These are phyloP conservation scores for Penicillium verrucosum DNA, from an alignment of 2,329 filamentous ascomycete species.

Conservation along the genomic window DNA sequence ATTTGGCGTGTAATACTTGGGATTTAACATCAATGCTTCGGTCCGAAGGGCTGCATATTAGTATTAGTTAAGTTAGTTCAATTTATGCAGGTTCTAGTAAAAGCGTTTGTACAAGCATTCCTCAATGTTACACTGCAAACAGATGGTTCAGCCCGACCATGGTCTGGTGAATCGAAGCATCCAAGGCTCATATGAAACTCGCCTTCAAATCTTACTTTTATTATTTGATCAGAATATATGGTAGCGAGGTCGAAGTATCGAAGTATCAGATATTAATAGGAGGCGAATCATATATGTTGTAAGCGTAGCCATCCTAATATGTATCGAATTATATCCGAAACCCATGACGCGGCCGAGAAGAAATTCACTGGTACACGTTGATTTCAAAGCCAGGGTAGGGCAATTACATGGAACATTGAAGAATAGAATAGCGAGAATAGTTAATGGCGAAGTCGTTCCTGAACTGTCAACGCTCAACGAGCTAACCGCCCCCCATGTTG, in stretches of 20 bases:
- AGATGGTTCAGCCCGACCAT: not conserved
- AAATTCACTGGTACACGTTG: conserved; percentile 1
- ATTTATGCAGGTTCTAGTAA: not conserved
- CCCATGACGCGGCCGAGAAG: conserved; percentile 18
- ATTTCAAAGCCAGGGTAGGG: not conserved
- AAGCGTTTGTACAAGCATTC: not conserved
- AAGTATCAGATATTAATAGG: not conserved
- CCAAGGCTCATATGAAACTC: not conserved
- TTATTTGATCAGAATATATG: not conserved
- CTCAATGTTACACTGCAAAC: not conserved
- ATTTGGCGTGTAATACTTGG: not conserved
- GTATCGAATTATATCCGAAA: conserved; percentile 14
- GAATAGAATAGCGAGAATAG: not conserved
- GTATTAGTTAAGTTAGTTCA: no score
- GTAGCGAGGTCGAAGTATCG: not conserved
- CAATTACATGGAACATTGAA: not conserved
- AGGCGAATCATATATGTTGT: not conserved
- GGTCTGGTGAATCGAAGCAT: not conserved
- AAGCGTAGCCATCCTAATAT: not conserved
- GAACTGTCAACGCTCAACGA: not conserved
- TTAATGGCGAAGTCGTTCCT: not conserved
- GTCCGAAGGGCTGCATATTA: not conserved
- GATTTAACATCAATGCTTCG: not conserved
- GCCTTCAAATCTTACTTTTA: not conserved
- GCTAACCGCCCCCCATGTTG: not conserved